Evolutionary conservation across 495 filamentous ascomycete genomes (phyloP), one percentile per base, ranked within the genome.

Genomic region (Penicillium steckii): DNA sequence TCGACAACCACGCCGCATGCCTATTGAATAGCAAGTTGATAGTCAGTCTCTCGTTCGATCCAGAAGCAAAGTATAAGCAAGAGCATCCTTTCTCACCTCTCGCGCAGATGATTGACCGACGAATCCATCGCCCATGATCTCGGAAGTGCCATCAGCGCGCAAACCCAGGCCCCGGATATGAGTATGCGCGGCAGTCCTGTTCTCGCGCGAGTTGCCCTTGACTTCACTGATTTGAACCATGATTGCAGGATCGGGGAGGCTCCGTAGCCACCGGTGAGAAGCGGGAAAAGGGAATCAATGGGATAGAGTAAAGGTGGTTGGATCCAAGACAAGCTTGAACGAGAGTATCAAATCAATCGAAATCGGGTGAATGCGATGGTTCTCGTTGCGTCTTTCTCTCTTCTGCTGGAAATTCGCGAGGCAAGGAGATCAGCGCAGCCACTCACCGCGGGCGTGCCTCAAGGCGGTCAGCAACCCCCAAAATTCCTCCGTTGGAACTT

Each of bases 151-250:
- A 79, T 95, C 87, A 19, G 80, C 66, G 46, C 86, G 85, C 48
- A 98, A 75, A 17, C 94, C 94, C 15, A 98, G 79, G 29, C 92
- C 92, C 67, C 89, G 94, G 76, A 98, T 98, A 72, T 98, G 94
- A 15, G 94, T 94, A 71, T 98, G 94, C 51, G 93, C 88, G 29
- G 94, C 91, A 21, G 93, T 98, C 61, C 95, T 85, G 72, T 94
- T 91, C 70, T 96, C 91, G 79, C 94, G 91, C 74, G 86, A 86
- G 75, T 90, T 92, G 77, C 88, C 87, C 77, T 95, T 95, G 61
- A 96, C 90, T 78, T 97, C 93, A 72, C 86, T 91, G 76, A 97
- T 95, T 66, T 91, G 88, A 49, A 96, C 91, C 90, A 95, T 95
- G 68, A 48, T 70, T 53, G 48, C 57, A 48, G 57, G 57, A 63